Base-by-base conservation (phyloP, 768 basidiomycete species). In the Gloeostereum incarnatum region DNA sequence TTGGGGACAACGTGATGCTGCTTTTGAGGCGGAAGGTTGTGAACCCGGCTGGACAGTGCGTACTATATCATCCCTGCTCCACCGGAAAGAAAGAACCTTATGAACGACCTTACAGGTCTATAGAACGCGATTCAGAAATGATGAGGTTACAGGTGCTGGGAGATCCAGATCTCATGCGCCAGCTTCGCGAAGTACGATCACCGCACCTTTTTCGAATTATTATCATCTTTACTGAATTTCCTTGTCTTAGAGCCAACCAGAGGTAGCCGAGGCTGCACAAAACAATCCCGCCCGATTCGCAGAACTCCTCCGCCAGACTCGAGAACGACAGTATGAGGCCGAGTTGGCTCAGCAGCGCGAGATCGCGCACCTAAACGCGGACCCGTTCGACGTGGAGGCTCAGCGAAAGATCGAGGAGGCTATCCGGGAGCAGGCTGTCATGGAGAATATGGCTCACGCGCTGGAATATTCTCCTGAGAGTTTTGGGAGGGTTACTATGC, bases 401-500 rank as follows among this genome's bases (percentile, higher is more conserved):
- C 96, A 98, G 61, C 68, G 68, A 42, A 80, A 72, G 65, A 99
- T 99, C 39, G 96, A 94, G 58, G 96, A 98, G 52, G 78, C 80
- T 4, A 97, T 99, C 45, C 61, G 83, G 42, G 84, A 90, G 54
- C 74, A 96, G 54, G 87, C 85, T 1, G 83, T 98, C 25, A 59
- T 81, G 49, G 93, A 97, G 65, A 96, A 96, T 53, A 69, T 93
- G 72, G 78, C 85, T 41, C 90, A 96, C 61, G 96, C 96, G 5
- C 65, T 97, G 45, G 93, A 97, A 55, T 91, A 86, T 47, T 82
- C 79, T 6, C 94, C 94, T 0, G 93, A 98, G 60, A 73, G 77
- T 38, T 99, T 99, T 58, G 96, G 90, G 11, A 72, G 80, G 44
- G 96, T 99, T 22, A 83, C 78, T 2, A 99, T 99, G 96, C 81